A percentile compares a stretch with the other conserved stretches of the same genome.
Conservation (phyloP, 441 rosid species). For the Croton laevigatus region DNA sequence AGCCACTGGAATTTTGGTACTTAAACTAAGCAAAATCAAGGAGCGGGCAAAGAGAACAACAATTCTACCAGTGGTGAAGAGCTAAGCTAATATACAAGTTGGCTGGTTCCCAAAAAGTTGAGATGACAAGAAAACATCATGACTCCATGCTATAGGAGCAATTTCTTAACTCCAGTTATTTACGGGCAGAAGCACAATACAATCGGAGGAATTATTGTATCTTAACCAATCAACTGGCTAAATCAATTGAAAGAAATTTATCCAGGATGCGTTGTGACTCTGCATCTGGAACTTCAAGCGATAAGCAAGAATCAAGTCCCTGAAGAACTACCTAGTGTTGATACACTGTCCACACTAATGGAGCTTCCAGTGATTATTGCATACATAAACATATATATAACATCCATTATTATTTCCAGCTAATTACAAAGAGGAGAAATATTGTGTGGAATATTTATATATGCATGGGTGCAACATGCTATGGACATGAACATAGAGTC, state of each 20-base stretch:
- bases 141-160: not conserved
- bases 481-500: not conserved
- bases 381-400: not conserved
- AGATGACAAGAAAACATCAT: not conserved
- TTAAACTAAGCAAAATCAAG: not conserved
- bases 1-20: not conserved
- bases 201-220: not conserved
- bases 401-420: not conserved
- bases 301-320: not conserved
- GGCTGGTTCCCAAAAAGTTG: not conserved
- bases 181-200: not conserved
- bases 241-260: not conserved
- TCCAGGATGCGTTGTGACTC: not conserved
- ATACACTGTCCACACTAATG: not conserved
- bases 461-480: not conserved
- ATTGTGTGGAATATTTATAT: not conserved
- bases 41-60: not conserved
- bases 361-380: not conserved
- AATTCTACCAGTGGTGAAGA: not conserved
- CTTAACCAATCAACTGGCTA: not conserved
- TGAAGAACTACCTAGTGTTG: not conserved
- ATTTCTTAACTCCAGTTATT: not conserved
- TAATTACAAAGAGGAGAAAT: not conserved
- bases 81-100: not conserved
- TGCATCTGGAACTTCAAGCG: not conserved